These are phyloP conservation scores for Boletus tomentosulus DNA, from an alignment of 768 basidiomycete genomes.

Conservation along the genomic window DNA sequence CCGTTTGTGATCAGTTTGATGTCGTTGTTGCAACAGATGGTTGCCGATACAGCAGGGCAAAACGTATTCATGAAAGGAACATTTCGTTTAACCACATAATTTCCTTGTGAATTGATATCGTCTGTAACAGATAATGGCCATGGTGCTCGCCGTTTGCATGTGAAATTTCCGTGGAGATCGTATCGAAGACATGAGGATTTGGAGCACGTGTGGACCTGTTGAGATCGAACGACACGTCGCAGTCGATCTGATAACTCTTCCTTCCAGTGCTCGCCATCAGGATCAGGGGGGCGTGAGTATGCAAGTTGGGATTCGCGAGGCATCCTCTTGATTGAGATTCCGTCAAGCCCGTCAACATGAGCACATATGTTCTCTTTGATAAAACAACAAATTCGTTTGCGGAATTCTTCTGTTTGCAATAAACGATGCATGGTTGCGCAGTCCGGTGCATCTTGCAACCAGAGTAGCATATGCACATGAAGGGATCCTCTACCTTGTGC, in stretches of 20 bases:
- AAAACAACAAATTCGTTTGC: background rate
- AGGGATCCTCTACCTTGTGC: background rate
- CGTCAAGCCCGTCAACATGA: background rate
- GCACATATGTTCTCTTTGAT: background rate
- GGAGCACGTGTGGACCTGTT: background rate
- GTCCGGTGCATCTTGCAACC: background rate
- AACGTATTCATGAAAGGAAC: background rate
- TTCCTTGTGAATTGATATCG: background rate
- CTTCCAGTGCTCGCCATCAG: background rate
- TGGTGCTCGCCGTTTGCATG: background rate
- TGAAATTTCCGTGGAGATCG: background rate
- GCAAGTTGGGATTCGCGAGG: background rate
- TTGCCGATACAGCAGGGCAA: background rate
- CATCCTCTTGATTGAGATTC: background rate
- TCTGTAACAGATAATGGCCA: background rate
- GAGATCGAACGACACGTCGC: background rate
- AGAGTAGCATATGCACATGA: constrained; percentile 1
- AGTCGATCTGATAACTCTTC: background rate
- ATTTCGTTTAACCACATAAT: background rate
- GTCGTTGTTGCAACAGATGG: background rate
- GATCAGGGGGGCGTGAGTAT: background rate
- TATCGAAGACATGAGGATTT: background rate
- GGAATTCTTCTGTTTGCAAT: background rate
- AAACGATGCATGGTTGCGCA: background rate
- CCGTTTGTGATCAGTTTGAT: background rate